phyloP scores from a whole-genome alignment of 106 monocot genomes.

The Platanthera guangdongensis region DNA sequence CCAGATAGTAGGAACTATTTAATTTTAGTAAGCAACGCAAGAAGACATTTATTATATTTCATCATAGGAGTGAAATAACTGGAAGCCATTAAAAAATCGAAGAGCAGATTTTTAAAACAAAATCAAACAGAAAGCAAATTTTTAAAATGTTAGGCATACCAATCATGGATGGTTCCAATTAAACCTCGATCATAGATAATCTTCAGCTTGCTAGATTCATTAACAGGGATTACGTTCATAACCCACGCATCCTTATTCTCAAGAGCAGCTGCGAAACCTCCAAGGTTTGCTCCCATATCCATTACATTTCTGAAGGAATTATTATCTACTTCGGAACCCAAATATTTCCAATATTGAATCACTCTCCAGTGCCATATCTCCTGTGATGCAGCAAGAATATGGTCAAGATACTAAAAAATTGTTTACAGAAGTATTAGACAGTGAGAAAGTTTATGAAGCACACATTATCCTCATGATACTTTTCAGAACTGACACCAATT shows the following conservation, averaged over 20 bases:
- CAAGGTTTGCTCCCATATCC: constrained; percentile 90
- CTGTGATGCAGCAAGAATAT: constrained; percentile 25
- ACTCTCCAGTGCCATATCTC: constrained; percentile 74
- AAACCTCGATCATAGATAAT: constrained; percentile 87
- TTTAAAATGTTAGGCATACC: constrained; percentile 31
- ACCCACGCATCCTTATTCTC: constrained; percentile 76
- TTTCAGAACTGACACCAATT: constrained; percentile 43
- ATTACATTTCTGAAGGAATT: constrained; percentile 81
- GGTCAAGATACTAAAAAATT: neutral
- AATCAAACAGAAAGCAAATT: neutral
- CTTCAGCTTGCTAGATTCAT: constrained; percentile 63
- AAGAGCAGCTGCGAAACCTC: constrained; percentile 80
- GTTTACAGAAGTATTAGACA: neutral
- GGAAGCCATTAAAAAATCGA: neutral
- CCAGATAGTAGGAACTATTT: no score
- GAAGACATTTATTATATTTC: no score
- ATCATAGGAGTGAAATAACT: no score
- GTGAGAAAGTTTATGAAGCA: constrained; percentile 1
- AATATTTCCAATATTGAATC: constrained; percentile 63
- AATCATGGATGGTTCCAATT: constrained; percentile 76
- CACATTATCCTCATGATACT: constrained; percentile 62
- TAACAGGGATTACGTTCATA: constrained; percentile 79
- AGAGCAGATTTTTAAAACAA: neutral
- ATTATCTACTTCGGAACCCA: constrained; percentile 43
- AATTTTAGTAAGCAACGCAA: no score